Conservation (phyloP, 1,284 basidiomycete genomes). For the Leccinum fuscescens region DNA sequence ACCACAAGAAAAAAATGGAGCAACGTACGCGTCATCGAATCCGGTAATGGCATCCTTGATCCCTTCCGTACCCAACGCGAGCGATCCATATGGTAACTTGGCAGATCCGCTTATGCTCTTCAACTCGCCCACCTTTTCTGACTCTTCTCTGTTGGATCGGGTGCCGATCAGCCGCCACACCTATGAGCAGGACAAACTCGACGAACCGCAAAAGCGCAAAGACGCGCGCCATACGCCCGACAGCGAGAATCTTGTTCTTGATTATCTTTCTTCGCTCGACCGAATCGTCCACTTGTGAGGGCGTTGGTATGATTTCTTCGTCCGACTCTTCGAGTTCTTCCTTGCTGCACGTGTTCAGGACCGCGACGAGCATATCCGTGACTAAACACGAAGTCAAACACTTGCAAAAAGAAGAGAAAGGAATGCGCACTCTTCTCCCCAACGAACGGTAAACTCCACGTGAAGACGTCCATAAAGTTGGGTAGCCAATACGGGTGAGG, state of each 20-base stretch:
- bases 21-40: slow-evolving; percentile 91
- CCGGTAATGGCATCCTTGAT: slow-evolving; percentile 94
- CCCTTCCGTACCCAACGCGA: slow-evolving; percentile 90
- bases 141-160: slow-evolving; percentile 76
- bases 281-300: slow-evolving; percentile 48
- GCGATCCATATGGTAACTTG: slow-evolving; percentile 82
- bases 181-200: not conserved
- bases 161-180: not conserved
- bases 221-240: slow-evolving; percentile 94
- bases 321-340: slow-evolving; percentile 92
- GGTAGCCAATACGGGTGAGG: slow-evolving; percentile 95
- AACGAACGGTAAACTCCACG: slow-evolving; percentile 88
- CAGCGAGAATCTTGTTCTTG: slow-evolving; percentile 98
- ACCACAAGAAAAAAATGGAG: not conserved
- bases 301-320: slow-evolving; percentile 42
- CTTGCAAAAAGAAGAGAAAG: not conserved
- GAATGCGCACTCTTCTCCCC: slow-evolving; percentile 84
- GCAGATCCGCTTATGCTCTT: slow-evolving; percentile 83
- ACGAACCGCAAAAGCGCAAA: slow-evolving; percentile 90
- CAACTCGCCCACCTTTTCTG: slow-evolving; percentile 95
- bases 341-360: slow-evolving; percentile 91
- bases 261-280: slow-evolving; percentile 80
- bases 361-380: slow-evolving; percentile 94
- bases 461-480: slow-evolving; percentile 95
- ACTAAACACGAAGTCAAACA: slow-evolving; percentile 44